Base-by-base conservation (phyloP, 495 filamentous ascomycete species). In the Apodospora peruviana region DNA sequence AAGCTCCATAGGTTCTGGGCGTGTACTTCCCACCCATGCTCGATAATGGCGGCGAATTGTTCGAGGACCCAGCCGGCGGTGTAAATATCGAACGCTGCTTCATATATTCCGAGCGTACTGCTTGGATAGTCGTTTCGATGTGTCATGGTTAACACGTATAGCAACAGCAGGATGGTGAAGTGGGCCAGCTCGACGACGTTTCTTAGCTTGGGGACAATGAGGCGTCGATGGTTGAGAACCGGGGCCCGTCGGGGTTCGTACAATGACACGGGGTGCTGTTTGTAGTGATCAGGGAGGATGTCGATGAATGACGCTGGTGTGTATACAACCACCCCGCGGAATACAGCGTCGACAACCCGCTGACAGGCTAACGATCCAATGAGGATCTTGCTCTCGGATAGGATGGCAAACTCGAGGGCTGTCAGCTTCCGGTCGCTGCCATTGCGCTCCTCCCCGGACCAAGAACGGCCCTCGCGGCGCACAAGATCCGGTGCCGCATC, bases 1-100 rank as follows among this genome's bases (percentile, higher is more conserved):
- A 85, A 85, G 0, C 78, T 77, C 82, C 82, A 85, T 16, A 84
- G 69, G 56, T 84, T 83, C 58, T 85, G 79, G 0, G 80, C 82
- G 57, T 84, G 81, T 5, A 84, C 82, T 45, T 77, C 70, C 82
- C 82, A 84, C 10, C 82, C 82, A 43, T 84, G 82, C 57, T 84
- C 82, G n/a, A 82, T 61, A 16, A 85, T 76, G 20, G 79, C 76
- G 11, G 80, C 82, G 54, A 80, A 74, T 48, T 82, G 77, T 43
- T 85, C 82, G 4, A 84, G 63, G 0, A 79, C 69, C 81, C 82
- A 84, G 12, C 82, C 82, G 1, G 68, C 56, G 14, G 76, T 69
- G 43, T 81, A 84, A 7, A 84, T 59, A 47, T 63, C 68, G 60
- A 84, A 85, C 19, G 72, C 36, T 7, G 73, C 53, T 52, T 85